Base-by-base conservation (phyloP, 129 eudicot species). In the Flaveria ramosissima region DNA sequence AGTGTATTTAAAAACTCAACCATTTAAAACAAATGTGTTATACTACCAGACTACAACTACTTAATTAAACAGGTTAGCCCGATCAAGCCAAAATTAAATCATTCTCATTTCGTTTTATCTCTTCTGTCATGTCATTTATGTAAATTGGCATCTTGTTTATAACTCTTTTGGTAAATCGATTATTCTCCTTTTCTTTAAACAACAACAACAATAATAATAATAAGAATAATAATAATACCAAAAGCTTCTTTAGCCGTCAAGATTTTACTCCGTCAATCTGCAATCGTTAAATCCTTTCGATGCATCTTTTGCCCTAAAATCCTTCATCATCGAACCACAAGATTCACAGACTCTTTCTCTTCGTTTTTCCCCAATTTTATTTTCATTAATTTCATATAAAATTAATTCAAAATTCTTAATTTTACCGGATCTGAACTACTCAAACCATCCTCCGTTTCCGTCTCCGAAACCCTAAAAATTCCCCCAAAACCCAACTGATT, bases 391-490 rank as follows among this genome's bases (percentile, higher is more conserved):
- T 26, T 63, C 32, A 27, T 7, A 15, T 63, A 30, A 27, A 14
- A 30, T 3, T 2, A 21, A 21, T 5, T 14, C 10, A 27, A 14
- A 60, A 8, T 56, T 60, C 42, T 14, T 15, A 63, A 27, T 14
- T 63, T 63, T 63, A 63, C 69, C 21, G 69, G 69, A 63, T 63
- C 69, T 63, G 69, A 63, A 61, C 42, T 60, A 23, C 36, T 73
- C 79, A 57, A 65, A 71, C 19, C 21, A 65, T 79, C 30, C 39
- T 51, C 65, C 55, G 23, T 55, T 10, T 64, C 61, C 53, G 55
- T 64, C 57, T 53, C 73, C 52, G 68, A 80, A 80, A 67, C 84
- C 80, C 75, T 74, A 80, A 74, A 74, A 68, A 2, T 32, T 55
- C 19, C 70, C 75, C 42, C 70, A 74, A 74, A 74, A 74, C 61